Percentiles rank a stretch among this genome's conserved stretches.
Conservation (phyloP, 768 basidiomycete genomes). For the Russula lepida region DNA sequence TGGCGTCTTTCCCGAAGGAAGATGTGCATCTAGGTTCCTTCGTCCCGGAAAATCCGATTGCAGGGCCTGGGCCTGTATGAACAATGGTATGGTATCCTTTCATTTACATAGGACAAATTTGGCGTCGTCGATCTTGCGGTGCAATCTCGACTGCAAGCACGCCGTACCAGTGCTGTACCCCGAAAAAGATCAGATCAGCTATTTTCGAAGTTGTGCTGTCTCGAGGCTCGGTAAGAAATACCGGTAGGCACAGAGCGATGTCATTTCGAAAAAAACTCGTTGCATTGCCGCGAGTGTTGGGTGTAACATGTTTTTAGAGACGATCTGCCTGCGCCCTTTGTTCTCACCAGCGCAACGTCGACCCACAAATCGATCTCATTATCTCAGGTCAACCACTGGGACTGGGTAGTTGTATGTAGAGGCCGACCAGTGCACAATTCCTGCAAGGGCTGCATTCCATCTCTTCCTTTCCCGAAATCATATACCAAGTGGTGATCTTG, state of each 20-base stretch:
- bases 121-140: constrained; percentile 1
- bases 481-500: not conserved
- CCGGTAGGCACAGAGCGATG: not conserved
- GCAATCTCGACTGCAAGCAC: not conserved
- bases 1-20: not conserved
- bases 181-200: not conserved
- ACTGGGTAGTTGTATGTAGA: not conserved
- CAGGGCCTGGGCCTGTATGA: not conserved
- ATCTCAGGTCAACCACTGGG: not conserved
- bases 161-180: not conserved
- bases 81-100: not conserved
- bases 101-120: not conserved
- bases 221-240: not conserved
- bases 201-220: not conserved
- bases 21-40: not conserved
- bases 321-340: constrained; percentile 2
- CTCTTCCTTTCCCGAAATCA: not conserved
- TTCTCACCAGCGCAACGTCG: not conserved
- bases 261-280: not conserved
- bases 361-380: constrained; percentile 4
- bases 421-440: not conserved
- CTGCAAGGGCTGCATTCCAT: not conserved
- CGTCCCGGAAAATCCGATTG: constrained; percentile 2
- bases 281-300: not conserved
- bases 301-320: constrained; percentile 8